Conservation (phyloP, 73 alveolate genomes). For the Tetrahymena elliotti region DNA sequence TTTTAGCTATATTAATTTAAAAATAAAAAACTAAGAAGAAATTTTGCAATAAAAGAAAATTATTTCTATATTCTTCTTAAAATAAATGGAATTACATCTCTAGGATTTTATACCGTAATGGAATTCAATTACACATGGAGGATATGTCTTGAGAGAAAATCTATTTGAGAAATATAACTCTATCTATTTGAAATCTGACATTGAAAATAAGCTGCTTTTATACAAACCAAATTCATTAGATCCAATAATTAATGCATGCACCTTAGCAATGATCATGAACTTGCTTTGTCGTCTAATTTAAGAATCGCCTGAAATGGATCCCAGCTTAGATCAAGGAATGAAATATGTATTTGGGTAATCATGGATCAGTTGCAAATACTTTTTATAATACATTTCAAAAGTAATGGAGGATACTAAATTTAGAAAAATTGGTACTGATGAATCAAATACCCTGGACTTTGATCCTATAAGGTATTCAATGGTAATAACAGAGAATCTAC, state of each 20-base stretch:
- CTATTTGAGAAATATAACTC: neutral
- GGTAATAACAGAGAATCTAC: neutral
- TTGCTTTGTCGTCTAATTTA: neutral
- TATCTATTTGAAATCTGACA: neutral
- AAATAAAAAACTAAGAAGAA: neutral
- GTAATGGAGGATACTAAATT: neutral
- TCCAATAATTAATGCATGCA: neutral
- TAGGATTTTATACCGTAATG: neutral
- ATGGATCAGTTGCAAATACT: neutral
- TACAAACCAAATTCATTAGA: neutral
- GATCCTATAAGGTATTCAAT: neutral
- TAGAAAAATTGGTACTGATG: neutral
- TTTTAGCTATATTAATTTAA: neutral
- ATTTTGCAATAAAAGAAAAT: neutral
- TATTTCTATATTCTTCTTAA: neutral
- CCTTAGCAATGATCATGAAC: neutral
- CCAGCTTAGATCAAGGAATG: neutral
- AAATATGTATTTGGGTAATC: neutral
- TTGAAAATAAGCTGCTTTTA: neutral
- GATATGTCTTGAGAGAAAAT: neutral
- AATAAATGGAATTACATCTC: neutral
- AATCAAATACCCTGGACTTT: neutral
- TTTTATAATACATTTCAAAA: neutral
- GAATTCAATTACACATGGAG: neutral
- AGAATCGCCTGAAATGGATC: neutral